Evolutionary conservation across 2,329 filamentous ascomycete species (phyloP).

Genomic region (Pyricularia pennisetigena): DNA sequence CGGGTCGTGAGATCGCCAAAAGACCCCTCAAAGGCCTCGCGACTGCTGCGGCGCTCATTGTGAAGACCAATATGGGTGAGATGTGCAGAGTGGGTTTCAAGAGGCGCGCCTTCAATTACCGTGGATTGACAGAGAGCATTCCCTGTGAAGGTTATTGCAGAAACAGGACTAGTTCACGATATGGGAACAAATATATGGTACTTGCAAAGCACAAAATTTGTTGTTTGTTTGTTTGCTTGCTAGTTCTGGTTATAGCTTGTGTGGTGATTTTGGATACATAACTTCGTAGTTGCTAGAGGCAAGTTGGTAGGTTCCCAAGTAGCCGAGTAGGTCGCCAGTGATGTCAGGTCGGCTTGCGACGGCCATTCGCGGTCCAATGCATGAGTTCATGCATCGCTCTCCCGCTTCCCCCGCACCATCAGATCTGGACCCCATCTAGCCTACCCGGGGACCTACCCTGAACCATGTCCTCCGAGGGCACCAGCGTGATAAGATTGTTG

Average conservation of each 20-base stretch:
- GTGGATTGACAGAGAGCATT: background rate
- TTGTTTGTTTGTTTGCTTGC: background rate
- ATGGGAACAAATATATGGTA: background rate
- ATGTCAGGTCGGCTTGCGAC: slow-evolving; percentile 3
- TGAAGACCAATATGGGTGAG: background rate
- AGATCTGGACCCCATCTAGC: background rate
- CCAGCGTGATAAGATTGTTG: slow-evolving; percentile 27
- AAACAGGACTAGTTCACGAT: background rate
- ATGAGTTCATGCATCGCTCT: background rate
- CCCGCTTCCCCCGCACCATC: background rate
- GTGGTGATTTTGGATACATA: background rate
- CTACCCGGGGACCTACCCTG: background rate
- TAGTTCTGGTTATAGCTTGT: background rate
- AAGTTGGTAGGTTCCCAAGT: background rate
- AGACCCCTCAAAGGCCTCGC: slow-evolving; percentile 1
- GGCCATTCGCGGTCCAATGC: slow-evolving; percentile 4
- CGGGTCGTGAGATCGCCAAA: background rate
- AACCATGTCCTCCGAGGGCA: background rate
- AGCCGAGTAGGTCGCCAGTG: background rate
- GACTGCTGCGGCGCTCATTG: background rate
- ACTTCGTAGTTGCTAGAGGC: background rate
- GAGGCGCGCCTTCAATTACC: background rate
- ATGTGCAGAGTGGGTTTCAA: background rate
- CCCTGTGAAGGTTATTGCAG: background rate
- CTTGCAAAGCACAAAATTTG: background rate